These are phyloP conservation scores for Hanseniaspora lachancei DNA, from an alignment of 805 yeast genomes.

Conservation along the genomic window DNA sequence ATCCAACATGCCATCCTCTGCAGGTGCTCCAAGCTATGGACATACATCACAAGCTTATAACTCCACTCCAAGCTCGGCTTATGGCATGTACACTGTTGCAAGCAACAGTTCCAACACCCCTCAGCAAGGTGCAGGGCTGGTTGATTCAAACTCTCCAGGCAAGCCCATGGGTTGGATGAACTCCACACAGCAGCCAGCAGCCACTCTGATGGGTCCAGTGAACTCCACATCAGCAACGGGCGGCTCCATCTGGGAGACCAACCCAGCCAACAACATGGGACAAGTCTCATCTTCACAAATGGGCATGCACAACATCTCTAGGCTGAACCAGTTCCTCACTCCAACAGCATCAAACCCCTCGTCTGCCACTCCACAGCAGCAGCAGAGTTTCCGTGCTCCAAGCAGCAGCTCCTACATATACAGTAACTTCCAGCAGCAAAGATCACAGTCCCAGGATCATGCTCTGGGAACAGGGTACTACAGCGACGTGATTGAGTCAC, in stretches of 20 bases:
- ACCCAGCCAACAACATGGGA: neutral
- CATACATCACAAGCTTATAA: neutral
- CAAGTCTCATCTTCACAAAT: neutral
- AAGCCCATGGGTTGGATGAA: slow-evolving; percentile 2
- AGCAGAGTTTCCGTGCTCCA: neutral
- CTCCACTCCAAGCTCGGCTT: neutral
- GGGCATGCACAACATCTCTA: slow-evolving; percentile 5
- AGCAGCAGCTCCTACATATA: neutral
- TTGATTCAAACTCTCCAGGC: neutral
- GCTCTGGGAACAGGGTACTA: neutral
- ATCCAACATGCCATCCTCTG: neutral
- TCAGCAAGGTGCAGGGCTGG: neutral
- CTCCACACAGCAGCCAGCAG: neutral
- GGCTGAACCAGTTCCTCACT: slow-evolving; percentile 2
- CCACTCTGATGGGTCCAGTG: neutral
- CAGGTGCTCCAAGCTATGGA: neutral
- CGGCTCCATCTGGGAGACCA: neutral
- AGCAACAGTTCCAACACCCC: neutral
- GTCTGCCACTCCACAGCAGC: neutral
- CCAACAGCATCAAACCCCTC: neutral
- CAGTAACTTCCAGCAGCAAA: neutral
- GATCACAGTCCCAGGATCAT: neutral
- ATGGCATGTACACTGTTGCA: neutral
- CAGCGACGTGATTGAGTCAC: neutral
- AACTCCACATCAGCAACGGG: neutral